These are phyloP conservation scores for Penicillium ochrochloron DNA, from an alignment of 495 filamentous ascomycete species.

Conservation along the genomic window DNA sequence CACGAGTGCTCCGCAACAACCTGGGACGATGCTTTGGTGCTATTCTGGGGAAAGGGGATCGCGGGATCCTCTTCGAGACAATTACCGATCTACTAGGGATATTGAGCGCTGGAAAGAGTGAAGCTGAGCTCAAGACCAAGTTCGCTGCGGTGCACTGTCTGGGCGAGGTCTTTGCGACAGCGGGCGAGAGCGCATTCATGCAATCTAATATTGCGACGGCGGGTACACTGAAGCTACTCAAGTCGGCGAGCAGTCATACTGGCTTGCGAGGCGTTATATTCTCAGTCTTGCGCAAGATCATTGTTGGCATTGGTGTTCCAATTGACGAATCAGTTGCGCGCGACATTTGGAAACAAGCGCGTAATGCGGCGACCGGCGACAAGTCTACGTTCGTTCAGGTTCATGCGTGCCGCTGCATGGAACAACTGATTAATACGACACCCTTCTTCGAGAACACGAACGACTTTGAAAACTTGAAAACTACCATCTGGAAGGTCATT, in stretches of 20 bases:
- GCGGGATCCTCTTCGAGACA: slow-evolving; percentile 91
- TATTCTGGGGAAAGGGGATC: slow-evolving; percentile 85
- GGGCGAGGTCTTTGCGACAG: slow-evolving; percentile 84
- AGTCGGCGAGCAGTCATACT: slow-evolving; percentile 76
- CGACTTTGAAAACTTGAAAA: slow-evolving; percentile 87
- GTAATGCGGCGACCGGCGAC: slow-evolving; percentile 75
- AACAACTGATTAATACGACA: slow-evolving; percentile 70
- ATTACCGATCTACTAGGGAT: slow-evolving; percentile 85
- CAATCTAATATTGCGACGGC: slow-evolving; percentile 75
- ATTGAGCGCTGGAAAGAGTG: slow-evolving; percentile 75
- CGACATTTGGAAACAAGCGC: slow-evolving; percentile 91
- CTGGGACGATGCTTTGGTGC: slow-evolving; percentile 81
- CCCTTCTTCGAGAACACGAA: slow-evolving; percentile 84
- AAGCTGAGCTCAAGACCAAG: slow-evolving; percentile 74
- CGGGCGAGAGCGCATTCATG: slow-evolving; percentile 91
- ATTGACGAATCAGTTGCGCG: slow-evolving; percentile 84
- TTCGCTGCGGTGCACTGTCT: slow-evolving; percentile 90
- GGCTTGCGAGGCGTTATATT: slow-evolving; percentile 86
- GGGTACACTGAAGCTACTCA: slow-evolving; percentile 76
- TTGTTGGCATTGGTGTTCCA: slow-evolving; percentile 70
- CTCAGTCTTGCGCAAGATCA: slow-evolving; percentile 74
- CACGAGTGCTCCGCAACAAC: slow-evolving; percentile 88
- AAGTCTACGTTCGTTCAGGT: slow-evolving; percentile 83
- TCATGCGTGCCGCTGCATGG: slow-evolving; percentile 79
- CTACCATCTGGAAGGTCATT: slow-evolving; percentile 78